Evolutionary conservation across 352 stramenopile species (phyloP).

Genomic region (Blastocystis sp.): DNA sequence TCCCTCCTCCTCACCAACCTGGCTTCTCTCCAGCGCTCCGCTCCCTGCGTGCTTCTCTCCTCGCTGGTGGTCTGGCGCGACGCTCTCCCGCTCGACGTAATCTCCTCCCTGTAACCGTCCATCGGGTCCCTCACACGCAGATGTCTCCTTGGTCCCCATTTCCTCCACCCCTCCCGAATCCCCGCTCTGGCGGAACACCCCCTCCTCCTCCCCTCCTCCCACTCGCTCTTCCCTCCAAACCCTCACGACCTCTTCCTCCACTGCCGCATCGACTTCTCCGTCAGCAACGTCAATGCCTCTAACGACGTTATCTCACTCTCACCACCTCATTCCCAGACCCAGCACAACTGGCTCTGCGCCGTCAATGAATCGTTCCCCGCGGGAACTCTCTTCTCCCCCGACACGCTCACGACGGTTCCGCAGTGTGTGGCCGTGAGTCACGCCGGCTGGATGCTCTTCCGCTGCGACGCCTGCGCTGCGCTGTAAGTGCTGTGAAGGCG

Average conservation of each 20-base stretch:
- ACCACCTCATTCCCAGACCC: too few species aligned
- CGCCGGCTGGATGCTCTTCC: not conserved
- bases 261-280: not conserved
- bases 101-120: not conserved
- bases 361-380: not conserved
- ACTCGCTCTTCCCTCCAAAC: not conserved
- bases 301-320: not conserved
- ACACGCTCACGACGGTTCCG: not conserved
- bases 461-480: not conserved
- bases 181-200: not conserved
- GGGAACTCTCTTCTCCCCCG: too few species aligned
- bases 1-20: not conserved
- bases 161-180: not conserved
- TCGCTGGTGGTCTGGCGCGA: not conserved
- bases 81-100: not conserved
- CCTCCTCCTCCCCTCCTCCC: not conserved
- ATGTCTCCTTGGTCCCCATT: conserved; percentile 18
- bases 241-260: not conserved
- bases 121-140: not conserved
- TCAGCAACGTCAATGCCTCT: not conserved
- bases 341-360: not conserved
- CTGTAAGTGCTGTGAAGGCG: not conserved
- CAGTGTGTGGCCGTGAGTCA: not conserved
- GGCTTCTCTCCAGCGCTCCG: not conserved
- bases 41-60: not conserved